Evolutionary conservation across 2,329 filamentous ascomycete species (phyloP).

Genomic region (Alternaria angustiovoidea): DNA sequence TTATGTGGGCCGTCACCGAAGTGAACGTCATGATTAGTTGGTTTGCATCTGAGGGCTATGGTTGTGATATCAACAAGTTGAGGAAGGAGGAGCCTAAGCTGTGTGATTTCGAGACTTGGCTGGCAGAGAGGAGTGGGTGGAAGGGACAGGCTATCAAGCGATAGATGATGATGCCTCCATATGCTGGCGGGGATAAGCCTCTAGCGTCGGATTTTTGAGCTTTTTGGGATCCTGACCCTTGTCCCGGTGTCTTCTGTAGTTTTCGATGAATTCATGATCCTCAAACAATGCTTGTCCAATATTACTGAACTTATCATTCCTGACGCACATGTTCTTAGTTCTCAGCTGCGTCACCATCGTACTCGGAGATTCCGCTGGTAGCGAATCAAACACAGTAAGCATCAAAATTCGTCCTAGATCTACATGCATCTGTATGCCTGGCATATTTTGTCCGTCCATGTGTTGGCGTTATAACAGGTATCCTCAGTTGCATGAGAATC

Average conservation of each 20-base stretch:
- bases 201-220: constrained; percentile 4
- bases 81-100: constrained; percentile 56
- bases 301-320: not conserved
- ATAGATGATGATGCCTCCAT: constrained; percentile 6
- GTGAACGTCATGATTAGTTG: constrained; percentile 60
- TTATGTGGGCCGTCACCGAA: constrained; percentile 56
- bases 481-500: not conserved
- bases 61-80: constrained; percentile 55
- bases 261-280: not conserved
- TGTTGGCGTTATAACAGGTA: not conserved
- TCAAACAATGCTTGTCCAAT: not conserved
- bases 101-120: constrained; percentile 59
- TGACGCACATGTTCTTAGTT: not conserved
- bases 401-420: not conserved
- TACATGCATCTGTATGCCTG: not conserved
- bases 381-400: not conserved
- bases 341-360: not conserved
- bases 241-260: not conserved
- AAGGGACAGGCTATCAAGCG: constrained; percentile 31
- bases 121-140: constrained; percentile 58
- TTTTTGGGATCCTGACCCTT: not conserved
- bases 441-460: not conserved
- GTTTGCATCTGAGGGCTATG: constrained; percentile 60
- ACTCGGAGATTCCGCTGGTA: not conserved
- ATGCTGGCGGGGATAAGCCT: constrained; percentile 1